Base-by-base conservation (phyloP, 2,329 filamentous ascomycete species). In the Trichophyton rubrum region DNA sequence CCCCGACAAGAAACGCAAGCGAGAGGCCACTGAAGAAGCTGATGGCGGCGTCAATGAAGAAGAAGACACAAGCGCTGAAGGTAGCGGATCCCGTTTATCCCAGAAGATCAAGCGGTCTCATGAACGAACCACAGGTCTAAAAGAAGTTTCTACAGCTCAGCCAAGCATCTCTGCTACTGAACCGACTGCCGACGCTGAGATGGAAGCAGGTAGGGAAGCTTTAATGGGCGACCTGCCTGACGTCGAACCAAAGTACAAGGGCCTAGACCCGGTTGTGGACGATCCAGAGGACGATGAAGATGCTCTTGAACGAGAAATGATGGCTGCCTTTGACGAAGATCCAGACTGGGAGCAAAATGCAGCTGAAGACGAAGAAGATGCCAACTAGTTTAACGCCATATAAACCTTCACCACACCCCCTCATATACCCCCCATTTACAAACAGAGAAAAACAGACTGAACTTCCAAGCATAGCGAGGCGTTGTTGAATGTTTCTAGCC, bases 251-350 rank as follows among this genome's bases (percentile, higher is more conserved):
- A 61, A 38, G 22, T 38, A 38, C 30, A 41, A 41, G 22, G 55
- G 41, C 11, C 27, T 59, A 40, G 60, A 59, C 43, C 40, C 40
- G 30, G 57, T 45, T 22, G 59, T 53, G 33, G 60, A 61, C 45
- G 61, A 60, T 47, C 59, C 55, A 24, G 66, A 68, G 51, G 66
- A 68, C 22, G 77, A 77, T 6, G 75, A 80, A 8, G 77, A 78
- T 61, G 77, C 75, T 57, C 66, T 79, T 22, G 77, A 79, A 61
- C 71, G 73, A 41, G 84, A 85, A 66, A 76, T 87, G 69, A 74
- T 84, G 67, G 83, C 82, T 1, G 84, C 82, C 64, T 74, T 85
- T 53, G 49, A 53, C 64, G 82, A 84, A 60, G 74, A 73, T 22
- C 69, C 66, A 3, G 69, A 67, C 9, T 71, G 61, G 66, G 71